Conservation (phyloP, 2,329 filamentous ascomycete species). For the Colletotrichum acutatum region DNA sequence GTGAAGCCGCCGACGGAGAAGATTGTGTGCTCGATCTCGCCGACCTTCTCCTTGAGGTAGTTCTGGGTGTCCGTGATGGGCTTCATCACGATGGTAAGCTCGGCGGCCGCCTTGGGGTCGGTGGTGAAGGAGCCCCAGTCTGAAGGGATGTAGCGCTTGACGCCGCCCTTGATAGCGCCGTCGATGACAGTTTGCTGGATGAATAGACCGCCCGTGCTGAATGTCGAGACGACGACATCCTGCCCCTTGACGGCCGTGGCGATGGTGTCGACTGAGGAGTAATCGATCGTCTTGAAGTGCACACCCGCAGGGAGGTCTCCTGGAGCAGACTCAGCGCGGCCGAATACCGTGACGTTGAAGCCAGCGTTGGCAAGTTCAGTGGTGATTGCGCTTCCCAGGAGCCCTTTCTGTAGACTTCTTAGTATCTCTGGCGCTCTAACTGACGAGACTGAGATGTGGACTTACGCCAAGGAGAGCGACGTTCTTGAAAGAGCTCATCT, state of each 20-base stretch:
- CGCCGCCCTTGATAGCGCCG: constrained; percentile 66
- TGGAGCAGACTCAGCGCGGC: constrained; percentile 49
- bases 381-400: constrained; percentile 52
- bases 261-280: constrained; percentile 46
- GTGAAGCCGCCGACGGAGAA: constrained; percentile 67
- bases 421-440: neutral
- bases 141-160: constrained; percentile 70
- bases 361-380: constrained; percentile 48
- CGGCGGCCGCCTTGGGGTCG: constrained; percentile 35
- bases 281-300: constrained; percentile 12
- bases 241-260: constrained; percentile 61
- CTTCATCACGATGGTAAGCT: constrained; percentile 60
- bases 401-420: constrained; percentile 46
- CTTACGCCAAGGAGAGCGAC: constrained; percentile 30
- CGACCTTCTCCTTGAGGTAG: constrained; percentile 52
- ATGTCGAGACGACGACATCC: constrained; percentile 66
- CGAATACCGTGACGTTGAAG: constrained; percentile 66
- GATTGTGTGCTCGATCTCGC: constrained; percentile 63
- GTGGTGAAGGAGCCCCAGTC: constrained; percentile 59
- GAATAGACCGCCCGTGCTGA: constrained; percentile 50
- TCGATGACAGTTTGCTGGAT: constrained; percentile 63
- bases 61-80: constrained; percentile 58
- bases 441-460: no score
- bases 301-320: constrained; percentile 14
- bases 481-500: constrained; percentile 22